Evolutionary conservation across 1,284 basidiomycete species (phyloP), one percentile per base, ranked within the genome.

Genomic region (Boletus semigastroideus): DNA sequence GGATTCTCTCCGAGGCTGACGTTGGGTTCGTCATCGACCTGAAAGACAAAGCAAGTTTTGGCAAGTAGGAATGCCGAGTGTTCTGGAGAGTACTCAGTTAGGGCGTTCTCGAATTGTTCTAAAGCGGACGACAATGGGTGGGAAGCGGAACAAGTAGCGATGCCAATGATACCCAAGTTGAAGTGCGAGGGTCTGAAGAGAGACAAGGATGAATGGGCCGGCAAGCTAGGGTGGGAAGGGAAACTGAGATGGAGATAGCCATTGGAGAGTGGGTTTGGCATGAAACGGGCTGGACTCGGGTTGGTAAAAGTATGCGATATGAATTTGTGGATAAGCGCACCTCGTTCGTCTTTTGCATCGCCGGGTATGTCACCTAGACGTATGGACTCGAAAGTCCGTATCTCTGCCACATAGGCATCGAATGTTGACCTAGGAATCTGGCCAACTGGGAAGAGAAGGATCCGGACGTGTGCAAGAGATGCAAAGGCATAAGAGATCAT

Each of bases 371-470:
- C 92, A 30, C 82, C 83, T 22, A 93, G 75, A 45, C 85, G 79
- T 56, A 94, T 80, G 47, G 78, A 74, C 50, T 88, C 83, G 59
- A 92, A 85, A 27, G 77, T 78, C 44, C 82, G 76, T 53, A 94
- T 82, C 61, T 91, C 83, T 42, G 78, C 71, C 4, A 84, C 80
- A 75, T 87, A 87, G 57, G 76, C 77, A 48, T 90, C 83, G 60
- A 89, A 93, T 3, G 76, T 72, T 30, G 78, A 57, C 45, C 77
- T 76, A 9, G 79, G 74, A 59, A 92, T 89, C 19, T 79, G 71
- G 39, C 90, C 90, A 12, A 93, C 83, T 13, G 91, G 91, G 37
- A 93, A 69, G 53, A 94, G 78, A 34, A 94, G 77, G 48, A 94
- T 79, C 53, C 78, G 81, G 59, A 93, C 76, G 65, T 88, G 87